Percentiles rank a stretch among this genome's conserved stretches.
These are phyloP conservation scores for Micractinium conductrix DNA, from an alignment of 139 green algal species.

Conservation along the genomic window DNA sequence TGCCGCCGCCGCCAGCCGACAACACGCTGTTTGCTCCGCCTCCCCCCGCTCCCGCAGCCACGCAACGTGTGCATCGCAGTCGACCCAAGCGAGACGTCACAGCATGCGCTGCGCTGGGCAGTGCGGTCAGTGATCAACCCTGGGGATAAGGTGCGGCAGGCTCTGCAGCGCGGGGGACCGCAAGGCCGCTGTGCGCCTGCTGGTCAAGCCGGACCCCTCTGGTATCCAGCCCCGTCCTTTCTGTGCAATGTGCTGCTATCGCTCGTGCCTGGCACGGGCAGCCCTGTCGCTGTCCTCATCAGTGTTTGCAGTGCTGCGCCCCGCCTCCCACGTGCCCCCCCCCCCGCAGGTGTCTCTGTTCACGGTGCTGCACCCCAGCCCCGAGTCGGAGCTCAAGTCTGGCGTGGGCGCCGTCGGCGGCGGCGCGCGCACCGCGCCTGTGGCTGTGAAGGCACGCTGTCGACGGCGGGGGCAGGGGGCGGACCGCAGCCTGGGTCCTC, in stretches of 20 bases:
- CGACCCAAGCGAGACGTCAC: background rate
- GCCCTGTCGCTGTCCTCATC: no score
- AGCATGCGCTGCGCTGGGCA: slow-evolving; percentile 19
- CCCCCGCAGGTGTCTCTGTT: slow-evolving; percentile 2
- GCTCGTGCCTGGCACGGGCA: no score
- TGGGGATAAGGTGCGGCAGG: background rate
- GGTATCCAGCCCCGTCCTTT: no score
- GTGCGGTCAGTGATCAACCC: background rate
- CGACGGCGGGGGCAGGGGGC: no score
- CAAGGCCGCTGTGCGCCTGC: no score
- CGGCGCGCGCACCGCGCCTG: background rate
- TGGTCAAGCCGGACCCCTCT: no score
- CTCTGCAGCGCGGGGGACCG: no score
- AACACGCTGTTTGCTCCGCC: background rate
- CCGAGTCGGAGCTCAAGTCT: background rate
- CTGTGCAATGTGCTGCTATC: no score
- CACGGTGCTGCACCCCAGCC: slow-evolving; percentile 15
- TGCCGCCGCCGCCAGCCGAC: background rate
- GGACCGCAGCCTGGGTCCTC: no score
- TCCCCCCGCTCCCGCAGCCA: background rate
- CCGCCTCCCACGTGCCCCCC: background rate
- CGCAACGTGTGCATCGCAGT: slow-evolving; percentile 31
- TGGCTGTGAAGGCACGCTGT: background rate
- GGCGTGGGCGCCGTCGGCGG: background rate
- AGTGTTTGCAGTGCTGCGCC: background rate